phyloP scores from a whole-genome alignment of 257 asterid genomes.

The Ballota nigra region DNA sequence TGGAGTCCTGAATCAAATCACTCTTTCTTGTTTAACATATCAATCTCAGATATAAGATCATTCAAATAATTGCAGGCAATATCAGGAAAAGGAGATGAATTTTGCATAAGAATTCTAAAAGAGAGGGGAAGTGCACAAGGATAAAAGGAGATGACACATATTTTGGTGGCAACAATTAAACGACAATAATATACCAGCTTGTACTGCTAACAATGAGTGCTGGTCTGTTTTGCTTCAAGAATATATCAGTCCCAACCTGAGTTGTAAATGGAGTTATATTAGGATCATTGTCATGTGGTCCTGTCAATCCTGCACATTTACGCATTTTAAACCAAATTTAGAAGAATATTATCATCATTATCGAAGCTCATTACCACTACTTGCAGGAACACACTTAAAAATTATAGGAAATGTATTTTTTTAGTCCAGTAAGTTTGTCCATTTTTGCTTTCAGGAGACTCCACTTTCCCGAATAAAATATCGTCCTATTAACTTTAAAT shows the following conservation, averaged over 20 bases:
- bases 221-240: conserved; percentile 73
- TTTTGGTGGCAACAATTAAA: conserved; percentile 1
- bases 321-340: conserved; percentile 11
- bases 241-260: conserved; percentile 49
- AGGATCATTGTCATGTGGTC: conserved; percentile 35
- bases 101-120: neutral
- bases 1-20: conserved; percentile 65
- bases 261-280: conserved; percentile 62
- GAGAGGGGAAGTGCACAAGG: neutral
- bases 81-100: neutral
- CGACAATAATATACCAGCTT: conserved; percentile 66
- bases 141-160: too few species aligned
- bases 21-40: conserved; percentile 21
- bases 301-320: conserved; percentile 42
- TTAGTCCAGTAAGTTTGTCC: too few species aligned
- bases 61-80: neutral
- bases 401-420: too few species aligned
- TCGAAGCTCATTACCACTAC: conserved; percentile 7
- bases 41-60: conserved; percentile 1
- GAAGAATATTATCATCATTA: neutral
- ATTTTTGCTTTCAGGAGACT: too few species aligned
- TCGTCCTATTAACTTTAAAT: too few species aligned
- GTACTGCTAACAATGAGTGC: conserved; percentile 95
- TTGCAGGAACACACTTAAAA: conserved; percentile 11
- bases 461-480: too few species aligned